Conservation (phyloP, 192 early-diverging fungal species). For the Podila clonocystis region DNA sequence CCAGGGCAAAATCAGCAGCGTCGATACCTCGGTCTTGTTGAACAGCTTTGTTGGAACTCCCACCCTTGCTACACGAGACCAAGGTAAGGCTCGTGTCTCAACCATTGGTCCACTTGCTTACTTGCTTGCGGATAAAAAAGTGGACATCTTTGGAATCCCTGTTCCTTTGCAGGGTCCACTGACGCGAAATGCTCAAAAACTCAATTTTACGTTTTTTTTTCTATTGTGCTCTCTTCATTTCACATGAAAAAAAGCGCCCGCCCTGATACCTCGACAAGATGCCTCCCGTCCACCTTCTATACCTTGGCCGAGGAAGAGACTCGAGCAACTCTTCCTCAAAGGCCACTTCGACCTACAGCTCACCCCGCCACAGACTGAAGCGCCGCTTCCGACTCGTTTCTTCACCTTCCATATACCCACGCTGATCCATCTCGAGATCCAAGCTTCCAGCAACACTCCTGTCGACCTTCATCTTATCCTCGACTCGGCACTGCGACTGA, state of each 20-base stretch:
- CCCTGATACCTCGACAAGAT: not conserved
- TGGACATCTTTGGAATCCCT: too few relatives aligned
- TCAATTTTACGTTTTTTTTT: too few relatives aligned
- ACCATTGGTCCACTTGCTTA: not conserved
- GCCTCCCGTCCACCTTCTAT: not conserved
- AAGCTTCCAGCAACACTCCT: conserved; percentile 15
- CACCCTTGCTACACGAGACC: not conserved
- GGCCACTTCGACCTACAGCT: conserved; percentile 24
- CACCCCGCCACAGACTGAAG: not conserved
- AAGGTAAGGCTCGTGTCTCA: not conserved
- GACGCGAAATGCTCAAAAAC: too few relatives aligned
- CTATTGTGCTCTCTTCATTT: not conserved
- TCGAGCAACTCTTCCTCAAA: conserved; percentile 18
- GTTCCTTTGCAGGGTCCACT: too few relatives aligned
- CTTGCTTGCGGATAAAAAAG: too few relatives aligned
- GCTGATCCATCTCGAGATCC: conserved; percentile 32
- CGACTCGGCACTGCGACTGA: conserved; percentile 20
- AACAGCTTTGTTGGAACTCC: not conserved
- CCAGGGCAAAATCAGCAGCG: conserved; percentile 14
- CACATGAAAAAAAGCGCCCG: not conserved
- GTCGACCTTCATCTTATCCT: conserved; percentile 38
- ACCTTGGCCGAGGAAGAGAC: conserved; percentile 5
- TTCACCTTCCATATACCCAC: conserved; percentile 31
- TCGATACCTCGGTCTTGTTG: conserved; percentile 18
- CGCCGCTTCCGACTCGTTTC: not conserved